Conservation (phyloP, 768 basidiomycete species). For the Mycena rebaudengoi region DNA sequence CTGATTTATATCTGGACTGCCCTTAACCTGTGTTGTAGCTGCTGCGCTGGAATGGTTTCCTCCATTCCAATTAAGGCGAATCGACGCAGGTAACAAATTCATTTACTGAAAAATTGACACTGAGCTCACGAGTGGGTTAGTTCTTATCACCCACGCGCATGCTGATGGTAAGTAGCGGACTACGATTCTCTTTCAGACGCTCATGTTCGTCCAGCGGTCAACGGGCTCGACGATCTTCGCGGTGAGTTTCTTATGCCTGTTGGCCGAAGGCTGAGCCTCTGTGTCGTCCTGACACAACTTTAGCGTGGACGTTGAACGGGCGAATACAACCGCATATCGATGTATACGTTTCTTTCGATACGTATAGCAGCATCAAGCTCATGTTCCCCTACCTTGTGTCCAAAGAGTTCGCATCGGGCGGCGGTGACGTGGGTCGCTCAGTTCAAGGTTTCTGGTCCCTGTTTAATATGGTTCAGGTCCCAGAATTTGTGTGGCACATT, state of each 20-base stretch:
- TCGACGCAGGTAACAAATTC: constrained; percentile 49
- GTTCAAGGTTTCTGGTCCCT: not conserved
- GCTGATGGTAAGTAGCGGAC: constrained; percentile 63
- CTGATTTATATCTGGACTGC: too few relatives aligned
- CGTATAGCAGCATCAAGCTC: constrained; percentile 70
- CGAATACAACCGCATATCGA: constrained; percentile 79
- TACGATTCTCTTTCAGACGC: not conserved
- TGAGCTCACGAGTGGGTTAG: too few relatives aligned
- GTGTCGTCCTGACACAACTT: constrained; percentile 13
- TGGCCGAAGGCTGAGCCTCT: too few relatives aligned
- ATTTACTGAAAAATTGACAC: constrained; percentile 78
- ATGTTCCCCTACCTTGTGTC: constrained; percentile 86
- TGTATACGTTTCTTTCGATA: constrained; percentile 72
- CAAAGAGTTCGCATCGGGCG: constrained; percentile 80
- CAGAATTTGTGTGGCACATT: constrained; percentile 85
- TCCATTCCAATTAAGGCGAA: constrained; percentile 70
- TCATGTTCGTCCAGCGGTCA: constrained; percentile 64
- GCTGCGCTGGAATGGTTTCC: constrained; percentile 62
- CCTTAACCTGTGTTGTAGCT: too few relatives aligned
- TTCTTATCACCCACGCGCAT: constrained; percentile 90
- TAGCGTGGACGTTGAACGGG: constrained; percentile 77
- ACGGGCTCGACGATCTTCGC: constrained; percentile 89
- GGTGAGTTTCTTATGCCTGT: constrained; percentile 64
- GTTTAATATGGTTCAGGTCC: constrained; percentile 59
- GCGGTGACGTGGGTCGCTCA: constrained; percentile 66